Percentiles rank a stretch among this genome's conserved stretches.
phyloP scores from a whole-genome alignment of 2,329 filamentous ascomycete genomes.

The Talaromyces sp. region DNA sequence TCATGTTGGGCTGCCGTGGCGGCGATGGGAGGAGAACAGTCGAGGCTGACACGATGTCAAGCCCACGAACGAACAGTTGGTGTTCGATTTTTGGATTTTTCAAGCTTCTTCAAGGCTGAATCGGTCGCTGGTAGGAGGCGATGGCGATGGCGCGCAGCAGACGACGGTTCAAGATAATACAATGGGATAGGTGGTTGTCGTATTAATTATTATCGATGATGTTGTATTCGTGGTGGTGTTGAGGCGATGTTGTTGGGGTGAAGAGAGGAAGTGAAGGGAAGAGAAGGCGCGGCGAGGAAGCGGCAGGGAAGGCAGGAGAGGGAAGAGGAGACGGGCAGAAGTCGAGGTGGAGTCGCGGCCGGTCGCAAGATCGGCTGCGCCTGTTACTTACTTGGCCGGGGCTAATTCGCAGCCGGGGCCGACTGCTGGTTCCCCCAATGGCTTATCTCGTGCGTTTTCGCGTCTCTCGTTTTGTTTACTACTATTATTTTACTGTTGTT shows the following conservation, averaged over 20 bases:
- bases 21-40: conserved; percentile 14
- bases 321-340: conserved; percentile 3
- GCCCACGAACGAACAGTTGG: background rate
- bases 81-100: background rate
- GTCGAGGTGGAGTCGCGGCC: background rate
- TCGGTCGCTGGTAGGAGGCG: conserved; percentile 4
- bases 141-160: background rate
- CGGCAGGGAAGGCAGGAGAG: background rate
- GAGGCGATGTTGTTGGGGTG: background rate
- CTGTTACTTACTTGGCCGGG: background rate
- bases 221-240: background rate
- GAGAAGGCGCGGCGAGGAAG: conserved; percentile 5
- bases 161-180: background rate
- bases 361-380: background rate
- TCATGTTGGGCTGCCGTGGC: conserved; percentile 41
- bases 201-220: background rate
- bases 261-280: conserved; percentile 5
- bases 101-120: background rate
- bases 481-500: background rate
- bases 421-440: background rate
- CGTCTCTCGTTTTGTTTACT: background rate
- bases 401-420: background rate
- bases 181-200: background rate
- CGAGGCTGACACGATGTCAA: background rate
- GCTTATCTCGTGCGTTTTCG: background rate